phyloP scores from a whole-genome alignment of 495 filamentous ascomycete genomes.

The Amphirosellinia nigrospora region DNA sequence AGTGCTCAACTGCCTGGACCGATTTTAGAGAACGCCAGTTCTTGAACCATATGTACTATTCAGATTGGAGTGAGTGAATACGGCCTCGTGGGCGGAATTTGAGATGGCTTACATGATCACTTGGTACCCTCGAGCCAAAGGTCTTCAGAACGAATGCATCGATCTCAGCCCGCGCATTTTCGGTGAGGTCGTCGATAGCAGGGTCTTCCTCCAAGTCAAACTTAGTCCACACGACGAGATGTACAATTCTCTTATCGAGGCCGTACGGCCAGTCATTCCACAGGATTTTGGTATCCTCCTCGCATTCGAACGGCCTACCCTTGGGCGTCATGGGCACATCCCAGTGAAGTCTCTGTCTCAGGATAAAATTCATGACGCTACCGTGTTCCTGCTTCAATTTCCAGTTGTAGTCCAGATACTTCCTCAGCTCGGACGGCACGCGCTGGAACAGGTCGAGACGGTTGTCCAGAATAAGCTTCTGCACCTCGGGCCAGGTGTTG shows the following conservation, averaged over 20 bases:
- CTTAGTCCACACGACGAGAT: constrained; percentile 92
- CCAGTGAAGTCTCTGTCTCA: constrained; percentile 71
- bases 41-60: constrained; percentile 84
- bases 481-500: constrained; percentile 68
- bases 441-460: constrained; percentile 76
- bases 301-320: constrained; percentile 50
- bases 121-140: constrained; percentile 56
- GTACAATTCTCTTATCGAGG: constrained; percentile 73
- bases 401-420: constrained; percentile 71
- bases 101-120: constrained; percentile 50
- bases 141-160: constrained; percentile 68
- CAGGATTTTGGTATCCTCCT: constrained; percentile 74
- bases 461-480: constrained; percentile 66
- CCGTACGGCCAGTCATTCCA: constrained; percentile 95
- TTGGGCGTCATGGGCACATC: constrained; percentile 42
- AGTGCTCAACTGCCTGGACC: constrained; percentile 88
- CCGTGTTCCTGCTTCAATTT: constrained; percentile 68
- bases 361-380: constrained; percentile 75
- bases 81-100: not conserved
- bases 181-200: constrained; percentile 69
- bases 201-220: constrained; percentile 70
- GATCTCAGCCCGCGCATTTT: constrained; percentile 65
- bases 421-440: constrained; percentile 72
- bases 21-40: constrained; percentile 85
- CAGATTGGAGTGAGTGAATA: constrained; percentile 16